These are phyloP conservation scores for Dactylorhiza incarnata DNA, from an alignment of 106 monocot species.

Conservation along the genomic window DNA sequence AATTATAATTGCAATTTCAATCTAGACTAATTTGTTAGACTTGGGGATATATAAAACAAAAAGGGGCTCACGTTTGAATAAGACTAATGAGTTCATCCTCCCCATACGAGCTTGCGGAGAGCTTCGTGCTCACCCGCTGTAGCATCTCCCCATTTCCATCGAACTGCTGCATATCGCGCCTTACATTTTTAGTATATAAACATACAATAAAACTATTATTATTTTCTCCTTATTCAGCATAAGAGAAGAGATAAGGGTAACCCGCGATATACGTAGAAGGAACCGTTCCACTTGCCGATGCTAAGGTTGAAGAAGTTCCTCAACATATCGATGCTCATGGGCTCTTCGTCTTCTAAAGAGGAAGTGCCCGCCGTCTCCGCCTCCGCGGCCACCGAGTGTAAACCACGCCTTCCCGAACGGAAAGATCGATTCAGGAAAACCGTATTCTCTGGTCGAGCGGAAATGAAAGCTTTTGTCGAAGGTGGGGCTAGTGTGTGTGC, in stretches of 20 bases:
- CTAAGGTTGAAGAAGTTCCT: conserved; percentile 55
- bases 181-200: neutral
- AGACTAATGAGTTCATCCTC: conserved; percentile 91
- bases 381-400: conserved; percentile 11
- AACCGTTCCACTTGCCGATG: conserved; percentile 79
- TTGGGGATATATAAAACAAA: too few relatives aligned
- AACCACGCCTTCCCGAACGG: neutral
- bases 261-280: conserved; percentile 53
- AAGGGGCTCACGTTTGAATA: conserved; percentile 60
- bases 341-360: conserved; percentile 17
- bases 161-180: conserved; percentile 64
- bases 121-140: conserved; percentile 66
- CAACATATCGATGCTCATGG: conserved; percentile 48
- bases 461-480: neutral
- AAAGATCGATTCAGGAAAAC: neutral
- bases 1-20: too few relatives aligned
- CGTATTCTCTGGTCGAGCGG: neutral
- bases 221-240: neutral
- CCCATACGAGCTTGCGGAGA: conserved; percentile 83
- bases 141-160: conserved; percentile 57
- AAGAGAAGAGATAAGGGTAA: conserved; percentile 5
- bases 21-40: too few relatives aligned
- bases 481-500: neutral
- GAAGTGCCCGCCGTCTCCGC: conserved; percentile 14
- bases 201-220: neutral